Evolutionary conservation across 192 early-diverging fungal genomes (phyloP).

Genomic region (Podila epicladia): DNA sequence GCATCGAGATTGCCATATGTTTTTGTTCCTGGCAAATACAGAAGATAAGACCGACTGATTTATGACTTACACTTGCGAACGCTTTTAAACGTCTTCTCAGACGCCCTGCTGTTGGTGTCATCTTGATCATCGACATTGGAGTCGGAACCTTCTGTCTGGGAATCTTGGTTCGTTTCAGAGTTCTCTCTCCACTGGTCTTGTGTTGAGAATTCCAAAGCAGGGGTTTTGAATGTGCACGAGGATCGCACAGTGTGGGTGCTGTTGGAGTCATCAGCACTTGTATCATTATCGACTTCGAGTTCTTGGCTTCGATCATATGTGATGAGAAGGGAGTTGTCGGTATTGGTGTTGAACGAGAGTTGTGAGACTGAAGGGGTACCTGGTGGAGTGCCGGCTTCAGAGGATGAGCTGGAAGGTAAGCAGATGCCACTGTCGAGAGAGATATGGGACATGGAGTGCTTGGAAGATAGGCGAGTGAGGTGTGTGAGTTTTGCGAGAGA

Average conservation of each 20-base stretch:
- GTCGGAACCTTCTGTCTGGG: not conserved
- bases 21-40: not conserved
- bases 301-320: no score
- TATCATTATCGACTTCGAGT: no score
- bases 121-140: not conserved
- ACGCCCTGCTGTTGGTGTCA: not conserved
- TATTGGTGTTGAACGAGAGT: not conserved
- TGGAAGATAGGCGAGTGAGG: not conserved
- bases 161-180: no score
- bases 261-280: not conserved
- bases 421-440: not conserved
- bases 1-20: no score
- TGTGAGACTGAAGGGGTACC: not conserved
- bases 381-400: not conserved
- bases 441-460: slow-evolving; percentile 1
- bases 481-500: not conserved
- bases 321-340: not conserved
- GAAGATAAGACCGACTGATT: not conserved
- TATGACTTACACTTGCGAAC: not conserved
- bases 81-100: not conserved
- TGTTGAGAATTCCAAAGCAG: no score
- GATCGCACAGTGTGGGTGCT: not conserved
- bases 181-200: no score
- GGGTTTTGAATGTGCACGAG: not conserved
- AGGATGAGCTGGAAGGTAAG: not conserved